Conservation (phyloP, 140 eudicot genomes). For the Stevia rebaudiana region DNA sequence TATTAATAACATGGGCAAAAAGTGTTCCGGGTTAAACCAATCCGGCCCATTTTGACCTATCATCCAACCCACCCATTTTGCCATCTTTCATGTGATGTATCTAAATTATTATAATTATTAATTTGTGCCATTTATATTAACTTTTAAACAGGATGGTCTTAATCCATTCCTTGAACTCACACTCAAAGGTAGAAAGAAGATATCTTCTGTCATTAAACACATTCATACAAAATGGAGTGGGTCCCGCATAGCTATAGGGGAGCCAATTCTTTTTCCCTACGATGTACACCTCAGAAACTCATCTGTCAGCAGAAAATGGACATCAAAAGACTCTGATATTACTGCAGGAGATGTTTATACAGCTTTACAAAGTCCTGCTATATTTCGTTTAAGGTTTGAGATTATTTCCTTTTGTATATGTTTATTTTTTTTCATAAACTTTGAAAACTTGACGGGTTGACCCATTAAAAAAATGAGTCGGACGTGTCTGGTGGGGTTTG, state of each 20-base stretch:
- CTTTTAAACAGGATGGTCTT: conserved; percentile 59
- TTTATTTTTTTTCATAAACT: neutral
- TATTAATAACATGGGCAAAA: neutral
- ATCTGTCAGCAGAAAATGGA: conserved; percentile 52
- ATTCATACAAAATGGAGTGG: conserved; percentile 71
- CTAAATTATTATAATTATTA: neutral
- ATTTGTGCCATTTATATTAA: neutral
- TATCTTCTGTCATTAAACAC: conserved; percentile 80
- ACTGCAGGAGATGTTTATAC: conserved; percentile 68
- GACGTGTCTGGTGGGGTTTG: neutral
- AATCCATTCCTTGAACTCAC: conserved; percentile 88
- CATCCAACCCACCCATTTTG: neutral
- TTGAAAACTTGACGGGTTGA: neutral
- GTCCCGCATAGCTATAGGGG: conserved; percentile 52
- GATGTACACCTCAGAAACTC: conserved; percentile 23
- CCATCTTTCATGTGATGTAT: neutral
- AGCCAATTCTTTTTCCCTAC: conserved; percentile 62
- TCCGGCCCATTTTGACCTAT: neutral
- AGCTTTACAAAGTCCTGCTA: conserved; percentile 49
- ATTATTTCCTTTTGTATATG: conserved; percentile 3
- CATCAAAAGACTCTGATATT: conserved; percentile 40
- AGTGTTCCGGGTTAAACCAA: neutral
- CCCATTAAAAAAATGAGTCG: neutral
- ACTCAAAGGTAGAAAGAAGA: conserved; percentile 61
- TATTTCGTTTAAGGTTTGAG: conserved; percentile 79